These are phyloP conservation scores for Thamnidium elegans DNA, from an alignment of 192 early-diverging fungal genomes.

Conservation along the genomic window DNA sequence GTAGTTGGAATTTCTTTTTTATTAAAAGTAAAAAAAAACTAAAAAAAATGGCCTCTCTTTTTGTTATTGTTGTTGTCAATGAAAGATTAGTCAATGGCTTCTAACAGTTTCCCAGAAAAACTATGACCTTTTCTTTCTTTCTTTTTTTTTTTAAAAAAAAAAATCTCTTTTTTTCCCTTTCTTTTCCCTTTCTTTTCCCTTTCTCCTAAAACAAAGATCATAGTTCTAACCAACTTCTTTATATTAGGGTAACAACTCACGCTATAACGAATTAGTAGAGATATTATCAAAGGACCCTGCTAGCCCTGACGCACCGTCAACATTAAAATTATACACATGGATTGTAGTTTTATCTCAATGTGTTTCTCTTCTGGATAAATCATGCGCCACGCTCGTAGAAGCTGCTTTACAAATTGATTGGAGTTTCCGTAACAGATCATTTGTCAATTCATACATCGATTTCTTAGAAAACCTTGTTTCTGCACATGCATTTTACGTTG, in stretches of 20 bases:
- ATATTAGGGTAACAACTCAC: conserved; percentile 21
- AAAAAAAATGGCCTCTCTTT: not conserved
- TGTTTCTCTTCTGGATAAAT: conserved; percentile 44
- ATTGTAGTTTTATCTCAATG: conserved; percentile 44
- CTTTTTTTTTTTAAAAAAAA: not conserved
- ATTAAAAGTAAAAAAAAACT: conserved; percentile 6
- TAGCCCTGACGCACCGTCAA: conserved; percentile 17
- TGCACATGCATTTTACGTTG: conserved; percentile 66
- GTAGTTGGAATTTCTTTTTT: not conserved
- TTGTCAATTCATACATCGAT: conserved; percentile 56
- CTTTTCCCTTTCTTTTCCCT: not conserved
- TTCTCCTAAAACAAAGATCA: not conserved
- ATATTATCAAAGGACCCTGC: conserved; percentile 22
- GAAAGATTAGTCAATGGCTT: not conserved
- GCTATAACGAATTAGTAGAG: conserved; percentile 33
- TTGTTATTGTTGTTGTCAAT: not conserved
- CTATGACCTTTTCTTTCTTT: conserved; percentile 4
- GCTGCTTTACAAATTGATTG: conserved; percentile 63
- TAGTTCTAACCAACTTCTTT: not conserved
- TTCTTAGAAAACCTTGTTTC: conserved; percentile 74
- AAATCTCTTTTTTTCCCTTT: not conserved
- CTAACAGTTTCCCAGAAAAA: conserved; percentile 2
- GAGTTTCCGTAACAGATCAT: conserved; percentile 44
- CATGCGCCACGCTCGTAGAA: conserved; percentile 50
- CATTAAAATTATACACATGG: conserved; percentile 40